phyloP scores from a whole-genome alignment of 352 stramenopile genomes.

The Phytophthora podocarpi region DNA sequence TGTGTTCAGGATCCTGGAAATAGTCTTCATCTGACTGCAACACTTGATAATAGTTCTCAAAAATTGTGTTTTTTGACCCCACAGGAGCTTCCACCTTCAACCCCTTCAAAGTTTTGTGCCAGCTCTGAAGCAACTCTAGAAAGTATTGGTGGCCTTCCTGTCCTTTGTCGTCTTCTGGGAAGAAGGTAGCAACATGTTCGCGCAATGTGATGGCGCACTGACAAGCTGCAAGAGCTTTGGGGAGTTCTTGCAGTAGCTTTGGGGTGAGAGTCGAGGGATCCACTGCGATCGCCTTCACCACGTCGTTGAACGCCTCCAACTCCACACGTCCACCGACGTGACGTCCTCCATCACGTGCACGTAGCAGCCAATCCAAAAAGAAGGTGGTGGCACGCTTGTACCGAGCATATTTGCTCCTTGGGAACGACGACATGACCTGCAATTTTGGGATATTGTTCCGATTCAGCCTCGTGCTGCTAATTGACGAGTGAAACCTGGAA shows the following conservation, averaged over 20 bases:
- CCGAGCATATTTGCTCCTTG: constrained; percentile 2
- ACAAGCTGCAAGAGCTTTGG: constrained; percentile 23
- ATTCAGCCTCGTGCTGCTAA: neutral
- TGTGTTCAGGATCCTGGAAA: neutral
- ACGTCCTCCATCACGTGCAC: neutral
- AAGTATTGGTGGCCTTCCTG: constrained; percentile 9
- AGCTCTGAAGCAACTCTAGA: constrained; percentile 1
- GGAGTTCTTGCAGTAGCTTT: constrained; percentile 4
- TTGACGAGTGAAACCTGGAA: constrained; percentile 1
- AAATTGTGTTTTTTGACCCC: neutral
- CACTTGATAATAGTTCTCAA: constrained; percentile 28
- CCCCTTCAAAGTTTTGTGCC: neutral
- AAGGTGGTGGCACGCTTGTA: constrained; percentile 14
- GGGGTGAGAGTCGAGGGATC: constrained; percentile 6
- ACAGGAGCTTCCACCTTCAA: neutral
- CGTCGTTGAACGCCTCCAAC: neutral
- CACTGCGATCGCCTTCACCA: constrained; percentile 6
- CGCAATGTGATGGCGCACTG: constrained; percentile 23
- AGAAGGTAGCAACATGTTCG: constrained; percentile 21
- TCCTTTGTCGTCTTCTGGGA: constrained; percentile 1
- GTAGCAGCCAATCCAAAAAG: constrained; percentile 8
- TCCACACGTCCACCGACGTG: neutral
- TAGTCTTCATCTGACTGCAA: constrained; percentile 7
- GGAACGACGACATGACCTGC: constrained; percentile 7
- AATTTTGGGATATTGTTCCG: neutral